Percentiles rank a stretch among this genome's conserved stretches.
These are phyloP conservation scores for Backusella tarrabulga DNA, from an alignment of 192 early-diverging fungal species.

Conservation along the genomic window DNA sequence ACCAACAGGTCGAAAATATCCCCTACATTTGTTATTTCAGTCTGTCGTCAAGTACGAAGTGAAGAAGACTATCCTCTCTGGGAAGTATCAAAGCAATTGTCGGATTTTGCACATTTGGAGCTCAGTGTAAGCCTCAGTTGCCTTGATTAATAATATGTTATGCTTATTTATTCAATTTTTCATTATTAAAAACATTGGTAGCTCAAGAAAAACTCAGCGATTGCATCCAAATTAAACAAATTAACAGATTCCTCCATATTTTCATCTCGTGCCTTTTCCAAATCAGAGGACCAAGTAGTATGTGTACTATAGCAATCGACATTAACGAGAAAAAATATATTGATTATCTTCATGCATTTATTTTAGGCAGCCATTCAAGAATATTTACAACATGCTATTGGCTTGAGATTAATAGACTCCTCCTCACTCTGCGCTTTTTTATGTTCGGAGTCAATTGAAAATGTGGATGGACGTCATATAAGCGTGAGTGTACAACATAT, in stretches of 20 bases:
- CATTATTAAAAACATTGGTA: neutral
- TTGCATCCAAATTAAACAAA: constrained; percentile 60
- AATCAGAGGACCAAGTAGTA: constrained; percentile 58
- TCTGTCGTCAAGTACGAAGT: neutral
- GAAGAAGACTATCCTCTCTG: neutral
- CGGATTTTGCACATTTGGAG: neutral
- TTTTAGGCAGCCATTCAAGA: constrained; percentile 54
- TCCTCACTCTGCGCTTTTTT: constrained; percentile 72
- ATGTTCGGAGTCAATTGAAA: constrained; percentile 53
- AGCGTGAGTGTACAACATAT: constrained; percentile 27
- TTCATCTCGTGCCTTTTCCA: constrained; percentile 74
- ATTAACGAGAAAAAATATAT: neutral
- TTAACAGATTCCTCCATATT: constrained; percentile 86
- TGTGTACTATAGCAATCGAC: neutral
- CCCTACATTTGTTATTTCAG: neutral
- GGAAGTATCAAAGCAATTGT: neutral
- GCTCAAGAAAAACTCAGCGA: constrained; percentile 1
- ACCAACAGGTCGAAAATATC: constrained; percentile 61
- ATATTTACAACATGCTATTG: constrained; percentile 74
- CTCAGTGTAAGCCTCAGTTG: neutral
- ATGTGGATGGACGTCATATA: neutral
- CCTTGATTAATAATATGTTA: neutral
- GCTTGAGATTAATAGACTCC: constrained; percentile 51
- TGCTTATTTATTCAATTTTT: neutral
- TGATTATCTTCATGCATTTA: neutral